Percentiles rank a stretch among this genome's conserved stretches.
Conservation (phyloP, 2,329 filamentous ascomycete genomes). For the Elsinoe batatas region DNA sequence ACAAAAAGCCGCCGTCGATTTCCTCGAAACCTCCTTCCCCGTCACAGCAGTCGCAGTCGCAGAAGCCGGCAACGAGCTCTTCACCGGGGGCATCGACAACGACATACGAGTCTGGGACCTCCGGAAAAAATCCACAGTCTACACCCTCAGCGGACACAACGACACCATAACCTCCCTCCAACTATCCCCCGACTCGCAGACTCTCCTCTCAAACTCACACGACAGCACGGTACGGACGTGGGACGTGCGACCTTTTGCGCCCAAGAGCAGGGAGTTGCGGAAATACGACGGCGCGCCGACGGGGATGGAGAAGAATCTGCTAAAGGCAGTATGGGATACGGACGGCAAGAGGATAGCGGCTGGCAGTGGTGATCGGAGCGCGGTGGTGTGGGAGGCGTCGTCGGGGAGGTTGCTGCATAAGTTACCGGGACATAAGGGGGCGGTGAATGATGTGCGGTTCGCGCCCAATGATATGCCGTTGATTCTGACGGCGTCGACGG, state of each 20-base stretch:
- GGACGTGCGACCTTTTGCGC: constrained; percentile 93
- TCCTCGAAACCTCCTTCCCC: constrained; percentile 83
- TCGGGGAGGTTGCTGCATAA: constrained; percentile 91
- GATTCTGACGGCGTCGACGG: constrained; percentile 27
- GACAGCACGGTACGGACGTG: constrained; percentile 90
- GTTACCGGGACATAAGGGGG: constrained; percentile 87
- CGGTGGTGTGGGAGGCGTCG: constrained; percentile 81
- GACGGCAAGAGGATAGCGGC: constrained; percentile 79
- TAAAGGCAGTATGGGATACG: constrained; percentile 81
- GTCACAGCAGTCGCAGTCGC: constrained; percentile 86
- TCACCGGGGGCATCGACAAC: constrained; percentile 90
- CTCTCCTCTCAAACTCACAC: constrained; percentile 82
- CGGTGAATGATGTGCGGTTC: constrained; percentile 90
- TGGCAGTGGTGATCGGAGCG: constrained; percentile 81
- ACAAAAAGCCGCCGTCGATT: constrained; percentile 77
- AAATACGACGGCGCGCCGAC: constrained; percentile 87
- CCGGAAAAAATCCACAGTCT: constrained; percentile 79
- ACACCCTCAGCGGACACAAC: constrained; percentile 78
- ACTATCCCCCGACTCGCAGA: constrained; percentile 88
- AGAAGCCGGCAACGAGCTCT: constrained; percentile 91
- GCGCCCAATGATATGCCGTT: constrained; percentile 76
- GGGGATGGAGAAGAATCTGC: constrained; percentile 83
- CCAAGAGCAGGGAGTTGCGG: constrained; percentile 70
- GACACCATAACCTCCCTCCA: constrained; percentile 86
- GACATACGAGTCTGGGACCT: constrained; percentile 97